phyloP scores from a whole-genome alignment of 164 flowering plant genomes.

The Nelumbo lutea region DNA sequence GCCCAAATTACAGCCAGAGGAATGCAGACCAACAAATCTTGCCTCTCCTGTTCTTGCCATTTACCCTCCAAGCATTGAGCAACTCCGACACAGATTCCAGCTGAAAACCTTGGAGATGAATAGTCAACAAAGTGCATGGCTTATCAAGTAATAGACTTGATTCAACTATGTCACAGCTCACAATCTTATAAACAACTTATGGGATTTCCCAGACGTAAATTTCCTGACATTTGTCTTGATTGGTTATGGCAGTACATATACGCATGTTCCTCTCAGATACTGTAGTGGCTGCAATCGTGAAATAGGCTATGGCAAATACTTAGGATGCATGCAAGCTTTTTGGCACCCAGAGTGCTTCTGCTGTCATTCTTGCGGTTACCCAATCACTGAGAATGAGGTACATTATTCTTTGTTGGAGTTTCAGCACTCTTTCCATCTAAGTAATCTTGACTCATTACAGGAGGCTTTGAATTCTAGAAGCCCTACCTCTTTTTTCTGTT shows the following conservation, averaged over 20 bases:
- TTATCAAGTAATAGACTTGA: background rate
- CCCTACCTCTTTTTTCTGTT: background rate
- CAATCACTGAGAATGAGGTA: conserved; percentile 92
- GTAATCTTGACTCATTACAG: background rate
- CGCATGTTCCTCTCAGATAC: conserved; percentile 33
- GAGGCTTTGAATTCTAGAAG: background rate
- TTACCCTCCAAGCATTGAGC: too few relatives aligned
- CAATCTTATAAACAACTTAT: background rate
- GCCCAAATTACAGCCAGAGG: too few relatives aligned
- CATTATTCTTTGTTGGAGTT: background rate
- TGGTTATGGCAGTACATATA: conserved; percentile 3
- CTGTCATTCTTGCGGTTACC: conserved; percentile 59
- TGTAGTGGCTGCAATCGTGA: conserved; percentile 80
- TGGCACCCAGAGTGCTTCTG: conserved; percentile 89
- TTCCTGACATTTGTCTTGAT: background rate
- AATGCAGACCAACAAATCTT: too few relatives aligned
- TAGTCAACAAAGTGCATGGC: background rate
- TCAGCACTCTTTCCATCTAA: background rate
- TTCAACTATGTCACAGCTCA: background rate
- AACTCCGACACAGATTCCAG: too few relatives aligned
- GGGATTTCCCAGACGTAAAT: background rate
- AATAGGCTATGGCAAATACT: conserved; percentile 67
- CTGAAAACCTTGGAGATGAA: too few relatives aligned
- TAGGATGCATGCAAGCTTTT: conserved; percentile 78
- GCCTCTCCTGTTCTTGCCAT: too few relatives aligned